Evolutionary conservation across 2,329 filamentous ascomycete genomes (phyloP), one percentile per base, ranked within the genome.

Genomic region (Raffaelea ambrosiae): DNA sequence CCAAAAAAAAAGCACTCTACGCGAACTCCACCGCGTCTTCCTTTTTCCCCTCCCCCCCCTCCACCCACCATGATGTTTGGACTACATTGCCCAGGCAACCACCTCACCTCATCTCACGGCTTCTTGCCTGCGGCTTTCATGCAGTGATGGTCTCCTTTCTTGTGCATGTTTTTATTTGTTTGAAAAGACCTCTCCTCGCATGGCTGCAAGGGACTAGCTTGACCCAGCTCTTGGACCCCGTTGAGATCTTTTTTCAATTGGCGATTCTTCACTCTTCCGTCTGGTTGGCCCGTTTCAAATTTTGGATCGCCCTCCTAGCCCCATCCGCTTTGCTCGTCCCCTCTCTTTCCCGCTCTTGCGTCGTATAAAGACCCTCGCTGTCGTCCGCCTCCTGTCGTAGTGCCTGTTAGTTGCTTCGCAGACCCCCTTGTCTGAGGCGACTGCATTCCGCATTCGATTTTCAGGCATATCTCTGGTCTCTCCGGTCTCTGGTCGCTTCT

Each of bases 1-100:
- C 23, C 29, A 26, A 21, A 53, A 57, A 26, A 21, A 53, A 57
- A 59, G 54, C 59, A 61, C 59, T 62, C 58, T 60, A 62, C 59
- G 54, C 59, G 58, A 57, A 54, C 20, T 14, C 8, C 35, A 10
- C 18, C 39, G 26, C 44, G 39, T 40, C 40, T 19, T 21, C 31
- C 8, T n/a, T 5, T n/a, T 22, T 26, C 29, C 42, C 42, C 22
- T 50, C 53, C 53, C 54, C 54, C 56, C 38, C 40, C 29, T 21
- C 26, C n/a, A 18, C 46, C 11, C 21, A 7, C 26, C 21, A 38
- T 14, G 5, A n/a, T 38, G 35, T 38, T 16, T 31, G 38, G 33
- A 21, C 23, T 26, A 11, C 38, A 47, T 47, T 43, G 38, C 41
- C 49, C 46, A 51, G 49, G 46, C 49, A 51, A 51, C 49, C 49